Evolutionary conservation across 805 yeast genomes (phyloP).

Genomic region (Candida stauntonica): DNA sequence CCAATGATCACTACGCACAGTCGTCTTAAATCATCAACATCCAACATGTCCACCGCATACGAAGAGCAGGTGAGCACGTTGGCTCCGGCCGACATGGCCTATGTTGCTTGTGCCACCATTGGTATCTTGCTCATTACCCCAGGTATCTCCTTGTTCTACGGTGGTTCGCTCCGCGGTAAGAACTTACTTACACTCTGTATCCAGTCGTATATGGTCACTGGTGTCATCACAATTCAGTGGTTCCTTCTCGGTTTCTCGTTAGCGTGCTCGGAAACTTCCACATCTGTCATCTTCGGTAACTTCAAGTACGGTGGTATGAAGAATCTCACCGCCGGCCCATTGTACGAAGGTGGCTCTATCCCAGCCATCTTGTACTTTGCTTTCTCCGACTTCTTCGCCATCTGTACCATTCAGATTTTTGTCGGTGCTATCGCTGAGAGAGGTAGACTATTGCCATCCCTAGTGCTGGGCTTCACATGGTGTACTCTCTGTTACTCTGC

Average conservation of each 20-base stretch:
- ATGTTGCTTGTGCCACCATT: constrained; percentile 31
- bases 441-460: constrained; percentile 80
- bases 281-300: constrained; percentile 74
- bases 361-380: constrained; percentile 57
- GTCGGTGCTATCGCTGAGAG: constrained; percentile 93
- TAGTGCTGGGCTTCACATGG: constrained; percentile 79
- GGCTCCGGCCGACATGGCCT: constrained; percentile 45
- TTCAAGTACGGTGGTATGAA: constrained; percentile 74
- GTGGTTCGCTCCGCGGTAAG: constrained; percentile 62
- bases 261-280: constrained; percentile 71
- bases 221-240: constrained; percentile 82
- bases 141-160: constrained; percentile 86
- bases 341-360: constrained; percentile 55
- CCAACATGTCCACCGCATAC: constrained; percentile 13
- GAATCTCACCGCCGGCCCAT: constrained; percentile 65
- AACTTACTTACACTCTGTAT: constrained; percentile 77
- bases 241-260: constrained; percentile 94
- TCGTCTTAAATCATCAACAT: no score
- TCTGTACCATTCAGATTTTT: constrained; percentile 84
- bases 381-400: constrained; percentile 84
- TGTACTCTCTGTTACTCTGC: constrained; percentile 91
- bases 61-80: constrained; percentile 36
- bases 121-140: constrained; percentile 80
- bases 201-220: constrained; percentile 66
- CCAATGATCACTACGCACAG: no score